Evolutionary conservation across 495 filamentous ascomycete species (phyloP).

Genomic region (Aspergillus campestris): DNA sequence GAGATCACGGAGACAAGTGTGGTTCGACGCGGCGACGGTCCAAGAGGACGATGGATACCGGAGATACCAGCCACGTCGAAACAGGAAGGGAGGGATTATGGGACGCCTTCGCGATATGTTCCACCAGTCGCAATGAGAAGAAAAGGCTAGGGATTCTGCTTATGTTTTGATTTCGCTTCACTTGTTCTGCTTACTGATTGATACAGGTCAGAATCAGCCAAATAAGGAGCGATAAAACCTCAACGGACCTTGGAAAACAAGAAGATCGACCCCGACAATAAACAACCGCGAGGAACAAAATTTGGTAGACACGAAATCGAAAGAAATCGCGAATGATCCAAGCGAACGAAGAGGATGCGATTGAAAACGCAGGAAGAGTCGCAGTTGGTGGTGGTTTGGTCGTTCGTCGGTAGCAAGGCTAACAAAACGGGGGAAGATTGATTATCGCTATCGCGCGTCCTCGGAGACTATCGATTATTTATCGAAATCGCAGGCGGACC

Average conservation of each 20-base stretch:
- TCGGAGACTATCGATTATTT: conserved; percentile 1
- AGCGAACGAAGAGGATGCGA: too few relatives aligned
- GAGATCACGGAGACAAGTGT: not conserved
- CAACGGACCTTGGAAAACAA: too few relatives aligned
- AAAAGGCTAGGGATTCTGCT: not conserved
- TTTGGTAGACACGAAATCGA: too few relatives aligned
- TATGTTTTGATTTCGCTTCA: too few relatives aligned
- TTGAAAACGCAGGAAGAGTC: too few relatives aligned
- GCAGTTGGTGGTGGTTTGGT: too few relatives aligned
- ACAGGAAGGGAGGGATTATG: conserved; percentile 12
- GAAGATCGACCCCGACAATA: too few relatives aligned
- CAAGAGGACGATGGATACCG: conserved; percentile 5
- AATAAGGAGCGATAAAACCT: too few relatives aligned
- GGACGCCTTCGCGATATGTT: conserved; percentile 9
- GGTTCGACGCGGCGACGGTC: not conserved
- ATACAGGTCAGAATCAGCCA: too few relatives aligned
- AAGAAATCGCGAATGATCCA: too few relatives aligned
- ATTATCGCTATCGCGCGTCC: not conserved
- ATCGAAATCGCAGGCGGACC: not conserved
- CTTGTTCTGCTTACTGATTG: too few relatives aligned
- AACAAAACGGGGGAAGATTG: not conserved
- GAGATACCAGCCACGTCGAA: conserved; percentile 19
- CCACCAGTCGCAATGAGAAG: conserved; percentile 7
- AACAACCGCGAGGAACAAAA: too few relatives aligned
- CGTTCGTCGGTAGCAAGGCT: not conserved